Base-by-base conservation (phyloP, 352 stramenopile genomes). In the Pythium chondricola region DNA sequence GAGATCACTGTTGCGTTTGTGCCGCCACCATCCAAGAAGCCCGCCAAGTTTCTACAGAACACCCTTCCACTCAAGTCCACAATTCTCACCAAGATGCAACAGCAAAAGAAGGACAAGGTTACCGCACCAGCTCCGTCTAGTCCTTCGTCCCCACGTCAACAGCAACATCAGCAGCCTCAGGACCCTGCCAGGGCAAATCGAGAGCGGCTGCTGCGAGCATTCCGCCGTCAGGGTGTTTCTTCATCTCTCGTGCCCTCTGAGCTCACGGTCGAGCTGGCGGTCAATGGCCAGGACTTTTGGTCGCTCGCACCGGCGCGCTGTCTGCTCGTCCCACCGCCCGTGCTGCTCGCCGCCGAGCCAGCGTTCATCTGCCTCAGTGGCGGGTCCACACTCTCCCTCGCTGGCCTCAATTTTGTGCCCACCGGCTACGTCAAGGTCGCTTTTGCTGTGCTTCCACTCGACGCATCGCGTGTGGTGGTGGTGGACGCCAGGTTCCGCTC, bases 1-100 rank as follows among this genome's bases (percentile, higher is more conserved):
- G 76, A 88, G 33, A 32, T 85, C 16, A 69, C 60, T 0, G 58
- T 88, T 22, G 62, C 61, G 6, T 85, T 64, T 18, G 46, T 81
- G 0, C 71, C 76, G 0, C 22, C 43, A 16, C 51, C 52, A 3
- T 5, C 33, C 0, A 61, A 61, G 14, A 58, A 54, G 5, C 14
- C 25, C 3, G 43, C 37, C 4, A 40, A 31, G 32, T 47, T 61
- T 5, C 37, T 61, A 4, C 58, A 61, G 10, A 38, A 60, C 9
- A 66, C 47, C 7, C n/a, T n/a, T n/a, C 56, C 57, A 4, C 47
- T 86, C 29, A 70, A 71, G 30, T 64, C 69, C 0, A 71, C 74
- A 0, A 72, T 88, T 16, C 53, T 84, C 32, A 80, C 76, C 1
- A 60, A 67, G 6, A 65, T 85, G 29, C 71, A 73, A 14, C 66